Conservation (phyloP, 2,329 filamentous ascomycete genomes). For the Colletotrichum sp. region DNA sequence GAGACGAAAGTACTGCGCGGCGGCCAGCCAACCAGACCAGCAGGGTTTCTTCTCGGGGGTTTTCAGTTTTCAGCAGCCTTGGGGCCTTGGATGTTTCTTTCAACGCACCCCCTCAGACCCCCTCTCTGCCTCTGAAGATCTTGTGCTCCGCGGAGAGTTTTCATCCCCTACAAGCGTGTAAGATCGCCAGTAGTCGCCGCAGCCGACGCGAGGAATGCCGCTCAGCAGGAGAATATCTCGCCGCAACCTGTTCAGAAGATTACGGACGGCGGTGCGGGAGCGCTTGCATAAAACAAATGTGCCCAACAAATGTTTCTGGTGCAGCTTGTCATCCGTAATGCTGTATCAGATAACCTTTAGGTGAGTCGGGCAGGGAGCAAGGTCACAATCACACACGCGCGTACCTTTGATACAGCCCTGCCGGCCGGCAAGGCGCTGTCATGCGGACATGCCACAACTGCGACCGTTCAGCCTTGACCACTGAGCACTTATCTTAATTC, state of each 20-base stretch:
- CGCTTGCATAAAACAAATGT: not conserved
- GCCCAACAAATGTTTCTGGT: not conserved
- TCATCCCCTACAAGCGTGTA: not conserved
- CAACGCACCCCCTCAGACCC: not conserved
- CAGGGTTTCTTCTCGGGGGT: not conserved
- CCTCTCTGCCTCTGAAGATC: not conserved
- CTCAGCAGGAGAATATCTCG: not conserved
- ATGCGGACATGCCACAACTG: conserved; percentile 11
- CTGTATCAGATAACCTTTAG: not conserved
- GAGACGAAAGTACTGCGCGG: not conserved
- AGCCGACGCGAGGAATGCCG: not conserved
- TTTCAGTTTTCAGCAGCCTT: not conserved
- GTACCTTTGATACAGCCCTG: not conserved
- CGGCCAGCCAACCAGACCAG: not conserved
- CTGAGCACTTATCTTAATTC: not conserved
- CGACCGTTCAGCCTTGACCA: not conserved
- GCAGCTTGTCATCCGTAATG: not conserved
- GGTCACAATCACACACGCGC: not conserved
- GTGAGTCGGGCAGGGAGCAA: not conserved
- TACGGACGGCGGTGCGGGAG: not conserved
- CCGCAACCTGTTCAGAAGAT: not conserved
- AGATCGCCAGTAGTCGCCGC: conserved; percentile 1
- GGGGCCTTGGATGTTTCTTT: not conserved
- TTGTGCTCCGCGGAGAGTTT: not conserved
- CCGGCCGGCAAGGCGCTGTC: not conserved